A percentile compares a stretch with the other conserved stretches of the same genome.
phyloP scores from a whole-genome alignment of 2,329 filamentous ascomycete genomes.

The Cadophora sp. region DNA sequence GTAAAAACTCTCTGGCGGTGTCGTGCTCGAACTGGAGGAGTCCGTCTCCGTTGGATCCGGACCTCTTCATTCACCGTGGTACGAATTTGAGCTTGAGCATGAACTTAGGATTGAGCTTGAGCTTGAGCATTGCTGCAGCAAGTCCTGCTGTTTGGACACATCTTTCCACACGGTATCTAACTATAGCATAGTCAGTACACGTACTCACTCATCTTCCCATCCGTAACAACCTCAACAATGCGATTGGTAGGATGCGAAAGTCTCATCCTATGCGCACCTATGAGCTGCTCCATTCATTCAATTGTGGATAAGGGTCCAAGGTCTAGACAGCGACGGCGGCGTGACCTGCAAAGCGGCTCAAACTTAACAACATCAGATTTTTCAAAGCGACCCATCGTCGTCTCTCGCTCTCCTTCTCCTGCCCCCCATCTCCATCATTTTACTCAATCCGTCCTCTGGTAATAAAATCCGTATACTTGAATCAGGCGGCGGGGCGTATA shows the following conservation, averaged over 20 bases:
- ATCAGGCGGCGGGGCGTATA: not conserved
- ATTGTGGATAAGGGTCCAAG: too few species aligned
- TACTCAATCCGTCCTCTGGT: not conserved
- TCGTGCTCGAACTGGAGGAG: not conserved
- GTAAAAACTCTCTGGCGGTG: not conserved
- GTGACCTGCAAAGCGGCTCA: conserved; percentile 3
- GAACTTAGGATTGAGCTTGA: not conserved
- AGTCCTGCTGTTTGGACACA: not conserved
- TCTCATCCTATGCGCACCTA: conserved; percentile 1
- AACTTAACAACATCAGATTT: not conserved
- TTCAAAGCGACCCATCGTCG: not conserved
- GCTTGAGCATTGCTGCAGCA: not conserved
- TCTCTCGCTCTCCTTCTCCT: not conserved
- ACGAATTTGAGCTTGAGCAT: not conserved
- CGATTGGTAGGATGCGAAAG: not conserved
- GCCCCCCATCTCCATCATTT: too few species aligned
- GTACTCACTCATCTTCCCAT: not conserved
- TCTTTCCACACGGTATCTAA: not conserved
- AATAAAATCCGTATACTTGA: not conserved
- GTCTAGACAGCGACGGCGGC: not conserved
- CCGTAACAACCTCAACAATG: conserved; percentile 8
- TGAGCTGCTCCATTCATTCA: too few species aligned
- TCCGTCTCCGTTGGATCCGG: not conserved
- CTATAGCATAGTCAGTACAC: not conserved
- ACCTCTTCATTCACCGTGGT: not conserved